phyloP scores from a whole-genome alignment of 1,284 basidiomycete genomes.

The Austroboletus novae-zelandiae region DNA sequence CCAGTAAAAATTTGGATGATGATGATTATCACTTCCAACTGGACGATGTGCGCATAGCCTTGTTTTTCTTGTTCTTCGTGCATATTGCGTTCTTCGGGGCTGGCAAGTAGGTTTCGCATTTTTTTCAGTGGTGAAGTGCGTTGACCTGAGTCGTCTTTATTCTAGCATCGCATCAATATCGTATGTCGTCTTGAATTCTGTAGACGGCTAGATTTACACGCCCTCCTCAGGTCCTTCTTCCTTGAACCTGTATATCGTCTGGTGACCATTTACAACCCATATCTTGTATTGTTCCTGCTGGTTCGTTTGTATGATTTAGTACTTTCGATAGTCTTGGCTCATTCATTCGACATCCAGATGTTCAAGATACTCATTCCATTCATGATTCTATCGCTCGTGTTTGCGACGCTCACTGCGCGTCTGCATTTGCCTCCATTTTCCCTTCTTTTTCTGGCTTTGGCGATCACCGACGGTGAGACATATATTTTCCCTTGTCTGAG shows the following conservation, averaged over 20 bases:
- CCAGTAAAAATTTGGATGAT: constrained; percentile 1
- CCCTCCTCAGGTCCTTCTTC: constrained; percentile 69
- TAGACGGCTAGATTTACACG: constrained; percentile 3
- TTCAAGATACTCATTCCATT: constrained; percentile 86
- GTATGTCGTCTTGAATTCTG: constrained; percentile 39
- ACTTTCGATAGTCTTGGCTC: neutral
- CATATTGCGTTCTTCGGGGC: constrained; percentile 89
- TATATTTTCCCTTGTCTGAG: neutral
- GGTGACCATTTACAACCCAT: constrained; percentile 85
- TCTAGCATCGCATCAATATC: constrained; percentile 83
- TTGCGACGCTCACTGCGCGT: constrained; percentile 65
- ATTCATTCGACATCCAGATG: constrained; percentile 43
- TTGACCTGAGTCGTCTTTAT: constrained; percentile 7
- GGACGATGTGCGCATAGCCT: constrained; percentile 71
- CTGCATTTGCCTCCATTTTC: constrained; percentile 74
- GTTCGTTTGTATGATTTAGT: constrained; percentile 37
- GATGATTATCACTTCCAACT: constrained; percentile 46
- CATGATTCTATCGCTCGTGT: constrained; percentile 66
- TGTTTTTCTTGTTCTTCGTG: constrained; percentile 86
- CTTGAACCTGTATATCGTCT: constrained; percentile 87
- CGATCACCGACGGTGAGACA: constrained; percentile 66
- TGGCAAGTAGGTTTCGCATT: constrained; percentile 64
- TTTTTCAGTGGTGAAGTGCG: neutral
- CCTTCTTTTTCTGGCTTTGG: constrained; percentile 71
- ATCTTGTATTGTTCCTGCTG: constrained; percentile 76